A percentile compares a stretch with the other conserved stretches of the same genome.
Conservation (phyloP, 371 early-diverging fungal species). For the Sanchytrium tribonematis region DNA sequence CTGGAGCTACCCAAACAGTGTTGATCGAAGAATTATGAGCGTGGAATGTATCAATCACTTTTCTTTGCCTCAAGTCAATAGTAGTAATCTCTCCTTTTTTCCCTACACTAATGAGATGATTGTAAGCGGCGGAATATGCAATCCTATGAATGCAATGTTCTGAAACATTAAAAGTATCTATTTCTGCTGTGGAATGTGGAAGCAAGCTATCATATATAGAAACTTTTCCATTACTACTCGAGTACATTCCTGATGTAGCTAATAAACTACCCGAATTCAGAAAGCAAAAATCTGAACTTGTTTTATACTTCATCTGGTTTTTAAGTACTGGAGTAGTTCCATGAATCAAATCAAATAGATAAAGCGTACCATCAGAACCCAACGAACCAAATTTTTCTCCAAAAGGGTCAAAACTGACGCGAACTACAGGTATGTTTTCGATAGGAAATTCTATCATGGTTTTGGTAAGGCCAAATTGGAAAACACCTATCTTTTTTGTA, state of each 20-base stretch:
- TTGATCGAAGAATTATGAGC: not conserved
- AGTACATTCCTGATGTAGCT: not conserved
- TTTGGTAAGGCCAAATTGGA: not conserved
- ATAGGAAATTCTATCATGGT: not conserved
- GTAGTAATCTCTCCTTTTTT: not conserved
- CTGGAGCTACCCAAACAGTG: not conserved
- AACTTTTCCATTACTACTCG: not conserved
- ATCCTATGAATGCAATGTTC: not conserved
- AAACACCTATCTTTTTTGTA: not conserved
- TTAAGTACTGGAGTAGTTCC: not conserved
- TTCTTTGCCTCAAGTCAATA: not conserved
- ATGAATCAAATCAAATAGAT: not conserved
- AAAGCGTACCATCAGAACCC: not conserved
- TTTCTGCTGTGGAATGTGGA: not conserved
- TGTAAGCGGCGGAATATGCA: not conserved
- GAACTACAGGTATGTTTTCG: not conserved
- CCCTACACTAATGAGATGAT: not conserved
- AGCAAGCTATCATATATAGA: not conserved
- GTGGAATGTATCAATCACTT: not conserved
- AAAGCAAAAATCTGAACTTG: not conserved
- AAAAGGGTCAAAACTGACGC: not conserved
- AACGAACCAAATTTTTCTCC: not conserved
- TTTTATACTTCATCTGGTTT: not conserved
- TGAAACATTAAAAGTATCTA: not conserved
- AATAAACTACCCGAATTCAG: not conserved